phyloP scores from a whole-genome alignment of 208 protist genomes.

The Crithidia expoeki region DNA sequence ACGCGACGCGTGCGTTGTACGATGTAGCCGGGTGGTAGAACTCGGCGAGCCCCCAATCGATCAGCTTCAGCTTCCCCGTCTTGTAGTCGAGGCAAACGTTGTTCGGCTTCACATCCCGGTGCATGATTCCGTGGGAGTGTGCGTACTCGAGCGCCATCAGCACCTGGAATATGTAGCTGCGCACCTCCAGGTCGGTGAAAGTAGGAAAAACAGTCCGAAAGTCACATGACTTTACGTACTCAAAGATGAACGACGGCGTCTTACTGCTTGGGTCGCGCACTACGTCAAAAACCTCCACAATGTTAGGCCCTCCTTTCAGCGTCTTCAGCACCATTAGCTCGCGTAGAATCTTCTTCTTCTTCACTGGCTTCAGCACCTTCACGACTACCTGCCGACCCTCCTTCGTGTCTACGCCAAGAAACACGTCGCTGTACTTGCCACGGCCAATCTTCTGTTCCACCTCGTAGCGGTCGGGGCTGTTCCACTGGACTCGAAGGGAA shows the following conservation, averaged over 20 bases:
- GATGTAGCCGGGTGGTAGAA: conserved; percentile 98
- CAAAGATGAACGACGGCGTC: conserved; percentile 98
- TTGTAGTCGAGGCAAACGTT: conserved; percentile 99
- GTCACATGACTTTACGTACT: conserved; percentile 98
- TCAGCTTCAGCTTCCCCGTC: conserved; percentile 95
- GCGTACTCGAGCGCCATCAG: conserved; percentile 96
- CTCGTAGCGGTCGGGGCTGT: conserved; percentile 96
- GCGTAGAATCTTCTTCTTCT: conserved; percentile 99
- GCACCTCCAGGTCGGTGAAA: conserved; percentile 97
- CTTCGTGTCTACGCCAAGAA: conserved; percentile 96
- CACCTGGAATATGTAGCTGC: conserved; percentile 99
- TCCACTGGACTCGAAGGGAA: conserved; percentile 92
- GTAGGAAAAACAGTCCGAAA: conserved; percentile 97
- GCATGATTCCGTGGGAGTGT: conserved; percentile 99
- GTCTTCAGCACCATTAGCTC: conserved; percentile 99
- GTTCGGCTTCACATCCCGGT: conserved; percentile 99
- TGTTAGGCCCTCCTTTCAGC: conserved; percentile 98
- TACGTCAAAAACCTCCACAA: conserved; percentile 98
- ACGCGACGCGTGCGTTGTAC: conserved; percentile 99
- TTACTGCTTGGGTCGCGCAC: conserved; percentile 98
- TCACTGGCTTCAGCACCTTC: conserved; percentile 99
- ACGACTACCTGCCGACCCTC: conserved; percentile 94
- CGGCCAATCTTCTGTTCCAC: conserved; percentile 96
- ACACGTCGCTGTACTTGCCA: conserved; percentile 99
- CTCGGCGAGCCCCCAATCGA: conserved; percentile 99